phyloP scores from a whole-genome alignment of 345 rosid species.

The Conringia planisiliqua region DNA sequence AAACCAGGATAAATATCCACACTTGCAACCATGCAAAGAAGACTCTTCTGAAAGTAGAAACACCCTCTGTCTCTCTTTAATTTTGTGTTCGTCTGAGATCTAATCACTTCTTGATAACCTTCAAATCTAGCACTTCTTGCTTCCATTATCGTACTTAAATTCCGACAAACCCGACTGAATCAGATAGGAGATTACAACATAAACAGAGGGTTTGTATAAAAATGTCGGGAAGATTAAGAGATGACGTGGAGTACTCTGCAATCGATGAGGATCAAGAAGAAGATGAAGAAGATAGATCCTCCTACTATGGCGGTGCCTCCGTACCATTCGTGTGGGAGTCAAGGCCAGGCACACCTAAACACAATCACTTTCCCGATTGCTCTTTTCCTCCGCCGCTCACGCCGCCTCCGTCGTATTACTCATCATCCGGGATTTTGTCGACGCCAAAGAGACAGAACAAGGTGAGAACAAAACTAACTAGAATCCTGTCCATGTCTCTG shows the following conservation, averaged over 20 bases:
- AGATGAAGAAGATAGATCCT: conserved; percentile 1
- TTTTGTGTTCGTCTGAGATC: conserved; percentile 1
- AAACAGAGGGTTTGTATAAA: not conserved
- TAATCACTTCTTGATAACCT: not conserved
- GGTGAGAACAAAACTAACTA: conserved; percentile 23
- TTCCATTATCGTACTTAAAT: not conserved
- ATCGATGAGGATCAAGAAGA: conserved; percentile 1
- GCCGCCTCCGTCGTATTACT: conserved; percentile 53
- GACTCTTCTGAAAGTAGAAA: not conserved
- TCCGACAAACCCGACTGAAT: not conserved
- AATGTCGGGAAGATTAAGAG: conserved; percentile 14
- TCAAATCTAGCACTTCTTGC: not conserved
- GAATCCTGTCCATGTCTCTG: conserved; percentile 22
- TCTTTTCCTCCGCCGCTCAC: conserved; percentile 39
- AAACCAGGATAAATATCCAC: conserved; percentile 10
- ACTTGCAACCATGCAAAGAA: conserved; percentile 15
- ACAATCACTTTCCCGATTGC: conserved; percentile 21
- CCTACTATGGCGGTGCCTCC: conserved; percentile 66
- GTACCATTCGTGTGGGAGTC: conserved; percentile 84
- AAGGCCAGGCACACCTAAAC: conserved; percentile 83
- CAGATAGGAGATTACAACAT: not conserved
- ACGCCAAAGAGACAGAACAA: conserved; percentile 21
- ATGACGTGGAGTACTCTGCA: conserved; percentile 14
- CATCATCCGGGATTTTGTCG: conserved; percentile 24
- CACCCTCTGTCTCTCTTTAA: not conserved